Evolutionary conservation across 805 yeast species (phyloP).

Genomic region (Yamadazyma laniorum): DNA sequence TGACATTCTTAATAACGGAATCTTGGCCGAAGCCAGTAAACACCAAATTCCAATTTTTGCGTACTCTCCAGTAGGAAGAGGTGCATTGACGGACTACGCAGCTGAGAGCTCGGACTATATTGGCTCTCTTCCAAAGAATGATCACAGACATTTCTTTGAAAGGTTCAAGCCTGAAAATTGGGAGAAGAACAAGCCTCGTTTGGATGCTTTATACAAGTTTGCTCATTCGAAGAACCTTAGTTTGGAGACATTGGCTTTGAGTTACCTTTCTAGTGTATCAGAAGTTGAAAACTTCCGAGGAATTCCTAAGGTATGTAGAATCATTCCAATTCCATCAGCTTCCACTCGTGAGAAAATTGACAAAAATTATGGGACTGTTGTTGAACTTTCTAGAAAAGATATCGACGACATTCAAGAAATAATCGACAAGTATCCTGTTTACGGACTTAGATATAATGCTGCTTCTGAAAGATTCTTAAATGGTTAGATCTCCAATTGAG

Average conservation of each 20-base stretch:
- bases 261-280: conserved; percentile 57
- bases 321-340: conserved; percentile 82
- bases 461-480: not conserved
- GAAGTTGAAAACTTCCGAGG: conserved; percentile 55
- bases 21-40: conserved; percentile 57
- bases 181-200: conserved; percentile 49
- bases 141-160: conserved; percentile 18
- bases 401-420: conserved; percentile 50
- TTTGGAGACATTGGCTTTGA: conserved; percentile 52
- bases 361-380: conserved; percentile 52
- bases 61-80: conserved; percentile 83
- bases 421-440: conserved; percentile 42
- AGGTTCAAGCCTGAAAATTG: conserved; percentile 59
- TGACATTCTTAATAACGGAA: conserved; percentile 63
- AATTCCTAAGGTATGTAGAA: conserved; percentile 43
- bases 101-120: conserved; percentile 30
- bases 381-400: conserved; percentile 50
- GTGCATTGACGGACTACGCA: conserved; percentile 66
- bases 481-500: too few relatives aligned
- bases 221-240: conserved; percentile 49
- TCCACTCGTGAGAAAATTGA: conserved; percentile 58
- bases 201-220: conserved; percentile 48
- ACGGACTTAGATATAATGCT: conserved; percentile 39
- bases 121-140: conserved; percentile 3
- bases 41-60: conserved; percentile 66